Conservation (phyloP, 495 filamentous ascomycete species). For the Darksidea phi region DNA sequence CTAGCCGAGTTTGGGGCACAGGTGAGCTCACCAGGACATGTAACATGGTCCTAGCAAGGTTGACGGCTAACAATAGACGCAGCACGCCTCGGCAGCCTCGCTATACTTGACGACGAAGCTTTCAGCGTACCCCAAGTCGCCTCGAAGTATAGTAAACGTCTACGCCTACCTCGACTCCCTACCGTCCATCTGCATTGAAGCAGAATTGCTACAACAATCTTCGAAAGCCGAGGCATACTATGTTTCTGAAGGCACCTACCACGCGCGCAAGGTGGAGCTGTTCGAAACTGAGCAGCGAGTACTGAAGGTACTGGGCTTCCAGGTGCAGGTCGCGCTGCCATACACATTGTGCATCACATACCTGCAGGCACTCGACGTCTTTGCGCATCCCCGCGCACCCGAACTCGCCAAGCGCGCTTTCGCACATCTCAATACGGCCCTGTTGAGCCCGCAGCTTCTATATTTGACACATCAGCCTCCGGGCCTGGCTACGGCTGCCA, state of each 20-base stretch:
- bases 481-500: constrained; percentile 78
- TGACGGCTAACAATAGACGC: constrained; percentile 6
- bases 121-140: constrained; percentile 69
- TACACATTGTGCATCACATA: constrained; percentile 91
- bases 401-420: constrained; percentile 62
- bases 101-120: constrained; percentile 85
- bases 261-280: constrained; percentile 58
- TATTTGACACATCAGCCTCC: constrained; percentile 91
- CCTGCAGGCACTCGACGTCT: constrained; percentile 78
- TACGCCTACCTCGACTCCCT: constrained; percentile 78
- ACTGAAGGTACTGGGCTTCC: constrained; percentile 72
- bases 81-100: constrained; percentile 79
- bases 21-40: constrained; percentile 42
- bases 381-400: constrained; percentile 39
- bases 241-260: constrained; percentile 71
- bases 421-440: constrained; percentile 74
- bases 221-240: constrained; percentile 62
- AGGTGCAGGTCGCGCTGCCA: constrained; percentile 78
- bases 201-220: constrained; percentile 44
- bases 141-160: constrained; percentile 77
- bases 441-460: constrained; percentile 83
- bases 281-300: constrained; percentile 71
- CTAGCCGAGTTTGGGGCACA: constrained; percentile 56
- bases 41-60: background rate
- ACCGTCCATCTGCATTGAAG: constrained; percentile 57